A percentile compares a stretch with the other conserved stretches of the same genome.
These are phyloP conservation scores for Coemansia sp. DNA, from an alignment of 371 early-diverging fungal genomes.

Conservation along the genomic window DNA sequence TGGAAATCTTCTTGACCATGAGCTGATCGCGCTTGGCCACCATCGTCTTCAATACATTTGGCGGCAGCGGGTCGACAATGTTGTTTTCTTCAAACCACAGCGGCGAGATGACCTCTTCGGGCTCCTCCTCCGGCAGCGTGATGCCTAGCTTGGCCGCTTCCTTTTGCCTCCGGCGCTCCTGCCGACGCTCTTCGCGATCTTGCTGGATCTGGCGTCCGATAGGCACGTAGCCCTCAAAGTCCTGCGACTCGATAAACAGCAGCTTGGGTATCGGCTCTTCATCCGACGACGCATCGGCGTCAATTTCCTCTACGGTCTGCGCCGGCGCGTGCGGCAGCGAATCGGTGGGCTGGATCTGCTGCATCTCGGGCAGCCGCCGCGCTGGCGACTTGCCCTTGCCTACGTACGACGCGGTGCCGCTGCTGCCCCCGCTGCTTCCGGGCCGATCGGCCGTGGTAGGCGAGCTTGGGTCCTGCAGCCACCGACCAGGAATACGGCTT, in stretches of 20 bases:
- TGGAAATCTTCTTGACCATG: constrained; percentile 19
- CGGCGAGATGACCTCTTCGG: constrained; percentile 19
- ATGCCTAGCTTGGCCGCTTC: constrained; percentile 32
- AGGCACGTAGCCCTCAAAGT: constrained; percentile 43
- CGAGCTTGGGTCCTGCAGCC: not conserved
- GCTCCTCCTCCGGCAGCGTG: constrained; percentile 6
- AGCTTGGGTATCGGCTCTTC: constrained; percentile 41
- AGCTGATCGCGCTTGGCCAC: constrained; percentile 35
- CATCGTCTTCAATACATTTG: constrained; percentile 20
- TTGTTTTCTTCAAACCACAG: constrained; percentile 33
- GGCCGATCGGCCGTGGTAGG: constrained; percentile 5
- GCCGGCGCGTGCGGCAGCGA: constrained; percentile 10
- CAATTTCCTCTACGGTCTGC: constrained; percentile 38
- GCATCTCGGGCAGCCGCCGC: constrained; percentile 28
- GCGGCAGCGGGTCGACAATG: constrained; percentile 31
- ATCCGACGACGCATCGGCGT: constrained; percentile 36
- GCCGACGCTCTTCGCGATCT: constrained; percentile 35
- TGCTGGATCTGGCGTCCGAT: constrained; percentile 28
- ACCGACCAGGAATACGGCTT: constrained; percentile 7
- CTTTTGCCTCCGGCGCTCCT: constrained; percentile 21
- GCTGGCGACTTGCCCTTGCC: constrained; percentile 11
- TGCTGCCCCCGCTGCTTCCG: constrained; percentile 11
- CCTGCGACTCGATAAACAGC: constrained; percentile 36
- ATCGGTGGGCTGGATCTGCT: constrained; percentile 25
- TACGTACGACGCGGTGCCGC: not conserved